These are phyloP conservation scores for Schizochytrium sp. DNA, from an alignment of 108 stramenopile species.

Conservation along the genomic window DNA sequence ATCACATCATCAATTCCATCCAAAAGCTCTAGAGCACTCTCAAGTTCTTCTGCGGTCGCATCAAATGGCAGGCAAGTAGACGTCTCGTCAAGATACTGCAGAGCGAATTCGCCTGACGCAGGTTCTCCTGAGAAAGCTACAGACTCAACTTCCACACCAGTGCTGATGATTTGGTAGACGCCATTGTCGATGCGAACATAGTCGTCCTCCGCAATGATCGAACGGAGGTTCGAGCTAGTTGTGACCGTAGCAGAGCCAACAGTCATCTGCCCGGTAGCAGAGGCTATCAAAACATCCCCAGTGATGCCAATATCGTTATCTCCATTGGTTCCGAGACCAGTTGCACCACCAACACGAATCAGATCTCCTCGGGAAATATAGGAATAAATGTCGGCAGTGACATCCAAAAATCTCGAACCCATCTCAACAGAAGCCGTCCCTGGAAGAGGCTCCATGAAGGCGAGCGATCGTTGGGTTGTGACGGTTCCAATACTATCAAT, in stretches of 20 bases:
- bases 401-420: not conserved
- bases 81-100: conserved; percentile 69
- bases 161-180: conserved; percentile 70
- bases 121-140: conserved; percentile 73
- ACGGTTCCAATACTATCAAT: conserved; percentile 80
- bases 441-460: not conserved
- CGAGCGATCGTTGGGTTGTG: conserved; percentile 71
- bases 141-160: conserved; percentile 79
- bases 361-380: conserved; percentile 19
- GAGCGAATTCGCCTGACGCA: conserved; percentile 62
- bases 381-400: not conserved
- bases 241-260: not conserved
- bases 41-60: conserved; percentile 75
- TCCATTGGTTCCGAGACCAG: not conserved
- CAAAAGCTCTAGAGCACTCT: conserved; percentile 73
- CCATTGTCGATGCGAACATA: conserved; percentile 78
- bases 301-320: not conserved
- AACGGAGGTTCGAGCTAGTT: conserved; percentile 69
- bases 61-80: conserved; percentile 80
- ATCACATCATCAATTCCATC: conserved; percentile 67
- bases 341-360: conserved; percentile 27
- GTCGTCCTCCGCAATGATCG: conserved; percentile 78
- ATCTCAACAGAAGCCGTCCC: not conserved
- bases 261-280: not conserved
- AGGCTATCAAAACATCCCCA: conserved; percentile 22